Evolutionary conservation across 2,329 filamentous ascomycete genomes (phyloP), one percentile per base, ranked within the genome.

Genomic region (Exophiala bonariae): DNA sequence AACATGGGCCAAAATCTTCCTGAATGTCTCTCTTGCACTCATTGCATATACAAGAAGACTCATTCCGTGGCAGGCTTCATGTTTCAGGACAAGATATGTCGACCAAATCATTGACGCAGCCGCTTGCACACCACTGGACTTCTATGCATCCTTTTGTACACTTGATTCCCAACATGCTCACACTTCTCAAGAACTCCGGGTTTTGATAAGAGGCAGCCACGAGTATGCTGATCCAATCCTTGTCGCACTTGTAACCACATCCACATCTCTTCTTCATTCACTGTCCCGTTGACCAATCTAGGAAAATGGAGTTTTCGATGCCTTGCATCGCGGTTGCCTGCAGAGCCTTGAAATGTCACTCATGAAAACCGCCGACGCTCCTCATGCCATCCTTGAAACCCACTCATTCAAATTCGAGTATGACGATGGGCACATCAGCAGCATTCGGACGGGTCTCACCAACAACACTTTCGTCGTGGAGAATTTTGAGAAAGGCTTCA

Each of bases 331-430:
- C 17, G 68, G 68, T 20, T 62, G 66, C 18, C 64, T 79, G 3
- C 64, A 67, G 20, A 67, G 68, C 2, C 48, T 79, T n/a, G 71
- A 77, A 48, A 54, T 78, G 23, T 72, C 69, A 28, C 65, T 79
- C 16, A 66, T 71, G 47, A 63, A 68, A 22, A 64, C 72, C 49
- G 63, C 64, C 16, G 54, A 66, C 14, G 47, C 61, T 4, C 63
- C 65, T 3, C 53, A 59, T 6, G 59, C 70, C 22, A 66, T 77
- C n/a, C 39, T 78, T 9, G 76, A 79, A 58, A 68, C 66, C 3
- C 78, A 78, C 57, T 74, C 68, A 2, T 77, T 77, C 52, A 67
- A 65, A 4, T 72, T 79, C 57, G 67, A 68, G 16, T 77, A 77
- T 46, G 44, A 61, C 43, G 9, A 49, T 61, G 32, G 64, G 56